phyloP scores from a whole-genome alignment of 495 filamentous ascomycete genomes.

The Staphylotrichum longicolle region DNA sequence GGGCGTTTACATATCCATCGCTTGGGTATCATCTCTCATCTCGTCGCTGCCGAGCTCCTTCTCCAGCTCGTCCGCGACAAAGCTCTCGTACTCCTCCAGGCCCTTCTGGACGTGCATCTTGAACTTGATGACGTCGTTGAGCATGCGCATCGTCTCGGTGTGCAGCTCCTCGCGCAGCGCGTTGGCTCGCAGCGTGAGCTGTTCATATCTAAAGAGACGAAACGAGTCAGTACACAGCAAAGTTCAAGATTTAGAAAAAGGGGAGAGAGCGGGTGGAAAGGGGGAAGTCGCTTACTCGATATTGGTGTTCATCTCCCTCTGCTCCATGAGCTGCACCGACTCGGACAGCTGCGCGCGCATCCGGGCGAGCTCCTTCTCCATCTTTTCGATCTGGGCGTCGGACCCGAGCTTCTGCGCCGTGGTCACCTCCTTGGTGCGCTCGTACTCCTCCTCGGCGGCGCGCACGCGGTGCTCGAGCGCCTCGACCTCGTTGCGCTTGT shows the following conservation, averaged over 20 bases:
- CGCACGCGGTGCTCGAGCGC: slow-evolving; percentile 80
- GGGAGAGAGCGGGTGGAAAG: not conserved
- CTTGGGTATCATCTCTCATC: slow-evolving; percentile 34
- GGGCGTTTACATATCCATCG: slow-evolving; percentile 20
- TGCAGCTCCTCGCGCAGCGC: slow-evolving; percentile 88
- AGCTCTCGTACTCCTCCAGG: slow-evolving; percentile 87
- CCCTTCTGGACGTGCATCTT: slow-evolving; percentile 93
- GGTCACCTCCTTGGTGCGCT: slow-evolving; percentile 85
- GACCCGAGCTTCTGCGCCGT: slow-evolving; percentile 79
- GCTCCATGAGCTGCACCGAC: slow-evolving; percentile 87
- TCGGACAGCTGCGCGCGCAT: slow-evolving; percentile 85
- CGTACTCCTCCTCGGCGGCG: slow-evolving; percentile 87
- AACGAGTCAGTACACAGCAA: not conserved
- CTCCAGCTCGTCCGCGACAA: slow-evolving; percentile 87
- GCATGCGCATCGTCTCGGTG: slow-evolving; percentile 90
- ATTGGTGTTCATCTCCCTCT: slow-evolving; percentile 93
- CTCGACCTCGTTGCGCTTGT: slow-evolving; percentile 89
- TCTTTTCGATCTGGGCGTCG: slow-evolving; percentile 93
- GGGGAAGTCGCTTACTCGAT: slow-evolving; percentile 64
- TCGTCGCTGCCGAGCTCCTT: slow-evolving; percentile 65
- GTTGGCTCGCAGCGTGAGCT: slow-evolving; percentile 78
- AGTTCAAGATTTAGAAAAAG: not conserved
- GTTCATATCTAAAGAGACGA: slow-evolving; percentile 65
- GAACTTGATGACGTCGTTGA: slow-evolving; percentile 97
- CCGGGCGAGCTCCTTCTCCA: slow-evolving; percentile 94